These are phyloP conservation scores for Neurospora sp. DNA, from an alignment of 495 filamentous ascomycete genomes.

Conservation along the genomic window DNA sequence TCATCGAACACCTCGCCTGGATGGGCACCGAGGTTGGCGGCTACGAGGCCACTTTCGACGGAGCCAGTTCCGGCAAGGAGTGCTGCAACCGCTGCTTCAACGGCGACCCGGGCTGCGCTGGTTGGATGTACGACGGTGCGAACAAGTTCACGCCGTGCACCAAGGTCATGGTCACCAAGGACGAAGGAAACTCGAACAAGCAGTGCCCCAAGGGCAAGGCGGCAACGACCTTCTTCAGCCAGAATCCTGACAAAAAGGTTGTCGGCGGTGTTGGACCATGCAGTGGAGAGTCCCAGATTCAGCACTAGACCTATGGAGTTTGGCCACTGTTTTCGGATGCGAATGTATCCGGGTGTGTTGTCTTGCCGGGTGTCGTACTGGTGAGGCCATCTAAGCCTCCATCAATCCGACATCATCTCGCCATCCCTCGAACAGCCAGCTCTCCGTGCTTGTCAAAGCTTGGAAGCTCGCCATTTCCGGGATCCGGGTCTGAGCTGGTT, in stretches of 20 bases:
- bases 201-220: slow-evolving; percentile 11
- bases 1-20: slow-evolving; percentile 9
- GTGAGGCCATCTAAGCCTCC: background rate
- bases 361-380: background rate
- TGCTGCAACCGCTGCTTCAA: slow-evolving; percentile 15
- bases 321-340: background rate
- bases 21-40: background rate
- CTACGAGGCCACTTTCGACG: background rate
- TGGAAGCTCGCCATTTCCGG: background rate
- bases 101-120: slow-evolving; percentile 9
- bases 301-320: background rate
- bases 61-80: slow-evolving; percentile 1
- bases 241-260: background rate
- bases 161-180: slow-evolving; percentile 1
- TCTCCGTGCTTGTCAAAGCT: background rate
- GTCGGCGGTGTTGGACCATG: background rate
- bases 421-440: background rate
- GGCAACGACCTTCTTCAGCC: background rate
- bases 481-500: background rate
- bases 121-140: slow-evolving; percentile 12
- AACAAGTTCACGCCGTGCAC: slow-evolving; percentile 16
- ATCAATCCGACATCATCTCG: background rate
- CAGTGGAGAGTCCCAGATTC: background rate
- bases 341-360: background rate
- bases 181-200: background rate